A percentile compares a stretch with the other conserved stretches of the same genome.
phyloP scores from a whole-genome alignment of 441 rosid species.

The Arabidopsis lyrata region DNA sequence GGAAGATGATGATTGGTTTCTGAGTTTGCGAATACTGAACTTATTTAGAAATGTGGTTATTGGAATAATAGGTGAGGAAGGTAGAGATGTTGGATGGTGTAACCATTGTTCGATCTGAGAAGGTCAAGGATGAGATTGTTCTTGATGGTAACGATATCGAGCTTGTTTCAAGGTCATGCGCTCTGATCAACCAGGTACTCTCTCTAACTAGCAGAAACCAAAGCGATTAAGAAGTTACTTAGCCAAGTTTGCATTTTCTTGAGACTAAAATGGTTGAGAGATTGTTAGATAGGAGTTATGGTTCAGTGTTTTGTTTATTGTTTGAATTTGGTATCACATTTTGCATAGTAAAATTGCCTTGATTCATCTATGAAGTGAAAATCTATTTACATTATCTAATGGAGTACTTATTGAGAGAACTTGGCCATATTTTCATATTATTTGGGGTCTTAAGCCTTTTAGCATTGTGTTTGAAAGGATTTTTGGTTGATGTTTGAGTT shows the following conservation, averaged over 20 bases:
- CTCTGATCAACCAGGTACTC: constrained; percentile 51
- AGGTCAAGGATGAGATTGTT: constrained; percentile 57
- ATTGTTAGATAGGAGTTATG: too few species aligned
- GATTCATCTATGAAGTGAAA: too few species aligned
- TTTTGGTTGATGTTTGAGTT: not conserved
- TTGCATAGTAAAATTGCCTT: too few species aligned
- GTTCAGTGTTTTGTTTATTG: too few species aligned
- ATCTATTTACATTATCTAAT: too few species aligned
- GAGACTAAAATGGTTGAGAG: too few species aligned
- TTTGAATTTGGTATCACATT: too few species aligned
- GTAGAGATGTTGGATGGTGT: constrained; percentile 64
- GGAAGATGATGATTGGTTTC: not conserved
- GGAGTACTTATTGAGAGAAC: too few species aligned
- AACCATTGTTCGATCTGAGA: constrained; percentile 55
- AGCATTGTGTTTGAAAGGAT: not conserved
- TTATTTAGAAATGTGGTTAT: not conserved
- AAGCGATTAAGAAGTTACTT: too few species aligned
- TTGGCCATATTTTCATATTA: not conserved
- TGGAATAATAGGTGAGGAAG: constrained; percentile 53
- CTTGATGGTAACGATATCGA: constrained; percentile 58
- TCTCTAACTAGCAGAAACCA: not conserved
- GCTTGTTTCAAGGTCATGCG: constrained; percentile 58
- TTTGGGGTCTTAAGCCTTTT: not conserved
- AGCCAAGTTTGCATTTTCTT: not conserved
- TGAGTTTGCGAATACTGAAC: not conserved